These are phyloP conservation scores for Amylocarpus encephaloides DNA, from an alignment of 2,329 filamentous ascomycete genomes.

Conservation along the genomic window DNA sequence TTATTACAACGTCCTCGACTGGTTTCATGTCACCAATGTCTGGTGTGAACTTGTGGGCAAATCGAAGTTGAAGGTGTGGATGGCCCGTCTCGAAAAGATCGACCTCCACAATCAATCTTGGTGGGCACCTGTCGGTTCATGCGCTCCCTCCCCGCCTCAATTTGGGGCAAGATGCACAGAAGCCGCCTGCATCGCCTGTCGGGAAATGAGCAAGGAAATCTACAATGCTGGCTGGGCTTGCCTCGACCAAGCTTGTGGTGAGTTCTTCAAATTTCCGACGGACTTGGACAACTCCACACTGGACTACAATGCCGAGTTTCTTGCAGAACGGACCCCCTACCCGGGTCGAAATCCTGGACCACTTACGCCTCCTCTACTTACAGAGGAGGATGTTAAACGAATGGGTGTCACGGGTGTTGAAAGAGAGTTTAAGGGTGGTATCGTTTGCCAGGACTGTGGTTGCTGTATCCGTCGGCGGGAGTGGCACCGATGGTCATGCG, in stretches of 20 bases:
- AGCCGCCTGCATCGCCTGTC: slow-evolving; percentile 38
- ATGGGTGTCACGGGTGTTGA: slow-evolving; percentile 40
- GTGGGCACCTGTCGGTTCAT: slow-evolving; percentile 44
- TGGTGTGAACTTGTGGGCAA: slow-evolving; percentile 54
- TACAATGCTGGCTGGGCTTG: slow-evolving; percentile 52
- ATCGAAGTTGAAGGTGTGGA: slow-evolving; percentile 35
- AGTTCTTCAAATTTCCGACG: slow-evolving; percentile 42
- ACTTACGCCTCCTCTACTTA: slow-evolving; percentile 35
- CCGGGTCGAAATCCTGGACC: slow-evolving; percentile 32
- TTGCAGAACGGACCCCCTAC: slow-evolving; percentile 46
- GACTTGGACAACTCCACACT: slow-evolving; percentile 31
- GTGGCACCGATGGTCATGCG: slow-evolving; percentile 59
- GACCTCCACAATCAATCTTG: slow-evolving; percentile 45
- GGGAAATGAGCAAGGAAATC: slow-evolving; percentile 33
- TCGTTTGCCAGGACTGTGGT: slow-evolving; percentile 59
- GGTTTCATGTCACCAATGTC: slow-evolving; percentile 60
- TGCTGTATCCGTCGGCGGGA: slow-evolving; percentile 53
- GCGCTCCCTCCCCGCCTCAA: slow-evolving; percentile 21
- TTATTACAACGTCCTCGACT: slow-evolving; percentile 60
- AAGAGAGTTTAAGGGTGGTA: slow-evolving; percentile 50
- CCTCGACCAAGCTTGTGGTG: slow-evolving; percentile 42
- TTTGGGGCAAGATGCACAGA: slow-evolving; percentile 16
- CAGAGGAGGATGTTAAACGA: slow-evolving; percentile 30
- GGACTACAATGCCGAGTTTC: slow-evolving; percentile 50
- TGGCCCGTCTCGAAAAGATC: slow-evolving; percentile 61